These are phyloP conservation scores for Berkeleyomyces basicola DNA, from an alignment of 2,329 filamentous ascomycete genomes.

Conservation along the genomic window DNA sequence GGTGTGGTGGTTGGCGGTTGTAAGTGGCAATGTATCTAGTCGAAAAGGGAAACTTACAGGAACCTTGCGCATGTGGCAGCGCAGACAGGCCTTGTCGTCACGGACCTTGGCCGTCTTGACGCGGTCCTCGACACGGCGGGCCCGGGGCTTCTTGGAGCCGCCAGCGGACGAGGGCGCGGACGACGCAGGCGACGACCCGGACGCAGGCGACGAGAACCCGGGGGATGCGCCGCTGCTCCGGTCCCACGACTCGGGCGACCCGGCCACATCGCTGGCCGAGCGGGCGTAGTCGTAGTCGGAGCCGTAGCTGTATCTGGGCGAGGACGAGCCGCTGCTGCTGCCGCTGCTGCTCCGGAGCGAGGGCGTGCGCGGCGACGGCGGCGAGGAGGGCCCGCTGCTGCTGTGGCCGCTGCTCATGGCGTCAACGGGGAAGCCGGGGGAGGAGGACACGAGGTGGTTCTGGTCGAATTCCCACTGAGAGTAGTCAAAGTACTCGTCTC, in stretches of 20 bases:
- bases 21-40: neutral
- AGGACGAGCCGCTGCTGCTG: neutral
- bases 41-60: constrained; percentile 23
- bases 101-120: constrained; percentile 33
- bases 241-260: constrained; percentile 1
- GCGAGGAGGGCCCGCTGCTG: neutral
- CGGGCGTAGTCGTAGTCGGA: neutral
- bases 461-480: neutral
- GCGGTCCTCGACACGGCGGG: constrained; percentile 20
- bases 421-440: neutral
- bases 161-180: neutral
- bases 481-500: constrained; percentile 2
- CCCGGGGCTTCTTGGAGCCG: constrained; percentile 3
- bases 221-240: neutral
- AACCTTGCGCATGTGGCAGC: constrained; percentile 32
- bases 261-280: neutral
- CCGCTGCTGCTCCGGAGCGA: neutral
- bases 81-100: constrained; percentile 31
- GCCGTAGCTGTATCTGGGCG: neutral
- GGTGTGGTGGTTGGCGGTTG: neutral
- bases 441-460: neutral
- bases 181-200: neutral
- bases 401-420: neutral
- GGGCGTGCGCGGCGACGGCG: neutral
- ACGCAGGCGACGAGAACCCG: neutral